Base-by-base conservation (phyloP, 768 basidiomycete species). In the Suillus weaverae region DNA sequence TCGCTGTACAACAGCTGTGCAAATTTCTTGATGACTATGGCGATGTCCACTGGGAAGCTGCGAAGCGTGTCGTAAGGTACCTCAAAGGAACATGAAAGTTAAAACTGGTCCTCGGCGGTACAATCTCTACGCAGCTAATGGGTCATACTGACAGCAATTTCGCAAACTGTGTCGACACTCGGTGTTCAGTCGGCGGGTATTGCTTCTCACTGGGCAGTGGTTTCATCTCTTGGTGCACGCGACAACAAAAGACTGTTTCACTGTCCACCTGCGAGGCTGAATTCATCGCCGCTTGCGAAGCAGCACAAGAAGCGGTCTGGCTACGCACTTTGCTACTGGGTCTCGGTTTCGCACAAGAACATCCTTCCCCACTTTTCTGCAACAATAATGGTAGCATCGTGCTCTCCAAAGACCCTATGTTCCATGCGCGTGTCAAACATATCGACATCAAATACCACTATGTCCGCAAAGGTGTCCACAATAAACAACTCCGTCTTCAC, bases 231-330 rank as follows among this genome's bases (percentile, higher is more conserved):
- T 80, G 78, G 62, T 69, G 69, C 33, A 77, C 78, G 0, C 74
- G 77, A 59, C 73, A 77, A 56, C 84, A 86, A 69, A 51, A 64
- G 1, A 72, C 73, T 1, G 72, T 82, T 32, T 70, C 83, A 0
- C 66, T 74, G 0, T 84, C 81, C 0, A 81, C 77, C 0, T 73
- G 73, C 6, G 80, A 85, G 67, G 78, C 81, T 0, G 83, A 84
- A 71, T 84, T 81, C 69, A 74, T 82, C 14, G 80, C 80, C 0
- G 66, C 70, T 0, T 61, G 71, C 0, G 72, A 81, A 36, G 76
- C 77, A 0, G 60, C 73, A 0, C 71, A 77, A 59, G 74, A 83
- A 66, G 74, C 70, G 1, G 16, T 81, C 6, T 84, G 81, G 81
- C 62, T 78, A 10, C 66, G 67, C 0, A 53, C 60, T 1, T 64